phyloP scores from a whole-genome alignment of 2,329 filamentous ascomycete species.

The Zasmidium angulare region DNA sequence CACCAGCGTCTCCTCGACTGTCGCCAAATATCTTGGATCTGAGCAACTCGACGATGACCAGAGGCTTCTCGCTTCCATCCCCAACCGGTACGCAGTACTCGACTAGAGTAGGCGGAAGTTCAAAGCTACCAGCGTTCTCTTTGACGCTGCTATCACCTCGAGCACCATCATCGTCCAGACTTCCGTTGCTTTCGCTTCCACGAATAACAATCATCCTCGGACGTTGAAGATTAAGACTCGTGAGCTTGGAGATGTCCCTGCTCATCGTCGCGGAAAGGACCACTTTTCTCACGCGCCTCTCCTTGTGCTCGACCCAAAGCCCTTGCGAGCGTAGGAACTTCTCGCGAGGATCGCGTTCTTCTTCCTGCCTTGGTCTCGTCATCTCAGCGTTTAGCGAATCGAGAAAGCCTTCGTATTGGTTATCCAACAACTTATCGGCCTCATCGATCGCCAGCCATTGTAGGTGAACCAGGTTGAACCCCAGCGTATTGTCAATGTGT shows the following conservation, averaged over 20 bases:
- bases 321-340: constrained; percentile 22
- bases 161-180: constrained; percentile 34
- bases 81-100: constrained; percentile 52
- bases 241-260: constrained; percentile 76
- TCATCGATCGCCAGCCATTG: constrained; percentile 92
- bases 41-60: constrained; percentile 80
- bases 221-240: constrained; percentile 67
- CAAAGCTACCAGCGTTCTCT: constrained; percentile 44
- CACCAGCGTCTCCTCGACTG: not conserved
- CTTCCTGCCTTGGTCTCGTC: constrained; percentile 12
- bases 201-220: constrained; percentile 78
- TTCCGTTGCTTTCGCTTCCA: constrained; percentile 41
- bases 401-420: constrained; percentile 46
- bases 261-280: constrained; percentile 93
- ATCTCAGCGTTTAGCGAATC: constrained; percentile 28
- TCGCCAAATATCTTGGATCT: constrained; percentile 48
- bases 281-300: constrained; percentile 67
- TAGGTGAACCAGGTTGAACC: constrained; percentile 75
- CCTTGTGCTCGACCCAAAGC: constrained; percentile 39
- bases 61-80: constrained; percentile 60
- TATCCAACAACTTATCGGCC: constrained; percentile 85
- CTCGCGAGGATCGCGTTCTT: constrained; percentile 30
- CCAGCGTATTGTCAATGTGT: constrained; percentile 79
- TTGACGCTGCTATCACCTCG: constrained; percentile 22
- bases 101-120: constrained; percentile 55